A percentile compares a stretch with the other conserved stretches of the same genome.
These are phyloP conservation scores for Bruguiera sexangula DNA, from an alignment of 345 rosid genomes.

Conservation along the genomic window DNA sequence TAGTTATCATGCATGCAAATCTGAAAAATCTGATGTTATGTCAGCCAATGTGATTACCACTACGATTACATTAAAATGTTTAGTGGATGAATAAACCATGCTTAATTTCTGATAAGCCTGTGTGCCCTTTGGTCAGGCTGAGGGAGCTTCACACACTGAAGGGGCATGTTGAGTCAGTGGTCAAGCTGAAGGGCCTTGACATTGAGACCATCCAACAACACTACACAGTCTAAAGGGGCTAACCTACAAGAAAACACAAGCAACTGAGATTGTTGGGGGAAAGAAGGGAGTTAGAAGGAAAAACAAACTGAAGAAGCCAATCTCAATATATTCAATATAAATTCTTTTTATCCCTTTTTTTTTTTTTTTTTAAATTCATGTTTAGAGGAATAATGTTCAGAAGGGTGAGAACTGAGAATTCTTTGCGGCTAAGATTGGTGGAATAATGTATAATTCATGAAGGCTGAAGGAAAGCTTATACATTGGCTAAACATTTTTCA, in stretches of 20 bases:
- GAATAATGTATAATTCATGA: too few relatives aligned
- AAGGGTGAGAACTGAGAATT: background rate
- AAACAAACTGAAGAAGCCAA: background rate
- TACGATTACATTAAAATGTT: background rate
- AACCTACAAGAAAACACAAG: background rate
- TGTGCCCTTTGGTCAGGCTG: slow-evolving; percentile 34
- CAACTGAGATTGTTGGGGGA: background rate
- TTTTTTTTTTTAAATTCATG: too few relatives aligned
- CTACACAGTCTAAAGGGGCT: slow-evolving; percentile 47
- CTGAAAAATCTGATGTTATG: background rate
- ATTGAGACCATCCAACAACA: slow-evolving; percentile 71
- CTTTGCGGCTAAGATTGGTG: background rate
- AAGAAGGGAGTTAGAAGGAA: background rate
- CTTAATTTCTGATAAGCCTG: background rate
- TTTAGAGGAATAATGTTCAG: background rate
- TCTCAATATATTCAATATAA: background rate
- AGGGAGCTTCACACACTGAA: slow-evolving; percentile 70
- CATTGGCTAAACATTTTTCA: too few relatives aligned
- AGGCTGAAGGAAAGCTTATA: too few relatives aligned
- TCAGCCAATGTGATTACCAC: too few relatives aligned
- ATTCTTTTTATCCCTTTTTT: background rate
- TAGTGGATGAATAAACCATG: background rate
- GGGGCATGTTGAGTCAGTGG: slow-evolving; percentile 73
- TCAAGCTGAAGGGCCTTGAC: slow-evolving; percentile 66
- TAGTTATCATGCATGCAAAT: slow-evolving; percentile 3